phyloP scores from a whole-genome alignment of 148 eudicot genomes.

The Fallopia convolvulus region DNA sequence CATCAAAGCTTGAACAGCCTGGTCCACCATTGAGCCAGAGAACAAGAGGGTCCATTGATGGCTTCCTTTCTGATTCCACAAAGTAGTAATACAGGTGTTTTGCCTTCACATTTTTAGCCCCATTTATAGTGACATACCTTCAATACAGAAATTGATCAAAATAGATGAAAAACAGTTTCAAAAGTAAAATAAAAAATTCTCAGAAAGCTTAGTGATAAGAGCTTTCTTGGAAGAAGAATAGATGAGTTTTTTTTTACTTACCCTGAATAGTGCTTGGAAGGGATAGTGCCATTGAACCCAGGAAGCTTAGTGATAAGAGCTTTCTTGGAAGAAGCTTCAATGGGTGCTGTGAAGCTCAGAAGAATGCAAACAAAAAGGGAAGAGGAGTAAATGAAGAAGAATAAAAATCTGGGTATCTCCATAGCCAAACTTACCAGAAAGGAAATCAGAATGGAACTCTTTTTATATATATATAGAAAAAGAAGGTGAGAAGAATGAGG shows the following conservation, averaged over 20 bases:
- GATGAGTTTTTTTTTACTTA: not conserved
- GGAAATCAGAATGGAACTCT: not conserved
- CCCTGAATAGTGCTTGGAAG: constrained; percentile 35
- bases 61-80: constrained; percentile 40
- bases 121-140: constrained; percentile 29
- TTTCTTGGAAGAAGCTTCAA: constrained; percentile 34
- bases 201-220: too few species aligned
- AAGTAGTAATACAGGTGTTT: constrained; percentile 42
- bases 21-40: constrained; percentile 51
- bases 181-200: too few species aligned
- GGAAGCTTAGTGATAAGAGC: constrained; percentile 23
- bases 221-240: too few species aligned
- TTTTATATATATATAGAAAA: not conserved
- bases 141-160: not conserved
- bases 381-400: not conserved
- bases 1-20: constrained; percentile 46
- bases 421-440: not conserved
- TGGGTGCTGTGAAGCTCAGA: constrained; percentile 6
- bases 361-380: not conserved
- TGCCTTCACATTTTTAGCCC: not conserved
- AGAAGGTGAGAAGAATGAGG: not conserved
- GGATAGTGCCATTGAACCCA: constrained; percentile 26
- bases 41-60: constrained; percentile 34
- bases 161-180: not conserved
- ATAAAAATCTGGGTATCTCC: not conserved